These are phyloP conservation scores for Cystoisospora suis DNA, from an alignment of 169 alveolate genomes.

Conservation along the genomic window DNA sequence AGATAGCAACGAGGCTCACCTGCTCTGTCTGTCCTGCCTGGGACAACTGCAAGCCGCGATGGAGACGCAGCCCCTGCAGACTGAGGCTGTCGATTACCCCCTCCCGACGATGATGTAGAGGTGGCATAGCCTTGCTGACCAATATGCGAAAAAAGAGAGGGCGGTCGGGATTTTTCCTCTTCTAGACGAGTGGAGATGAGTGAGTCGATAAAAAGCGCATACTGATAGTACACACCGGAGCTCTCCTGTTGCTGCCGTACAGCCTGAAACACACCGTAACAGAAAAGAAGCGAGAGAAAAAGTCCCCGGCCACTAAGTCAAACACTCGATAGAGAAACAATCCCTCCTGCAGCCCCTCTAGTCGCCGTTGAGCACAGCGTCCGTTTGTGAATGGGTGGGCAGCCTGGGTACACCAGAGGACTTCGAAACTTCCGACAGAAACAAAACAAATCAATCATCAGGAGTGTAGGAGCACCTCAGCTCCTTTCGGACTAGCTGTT, in stretches of 20 bases:
- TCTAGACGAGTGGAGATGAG: not conserved
- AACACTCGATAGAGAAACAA: no score
- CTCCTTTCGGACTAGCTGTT: no score
- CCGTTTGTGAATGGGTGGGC: no score
- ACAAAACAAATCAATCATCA: no score
- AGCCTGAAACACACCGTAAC: not conserved
- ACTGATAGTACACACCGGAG: not conserved
- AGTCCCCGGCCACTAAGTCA: not conserved
- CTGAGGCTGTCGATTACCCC: not conserved
- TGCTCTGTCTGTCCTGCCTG: not conserved
- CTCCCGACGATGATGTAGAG: not conserved
- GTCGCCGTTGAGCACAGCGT: no score
- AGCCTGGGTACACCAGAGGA: no score
- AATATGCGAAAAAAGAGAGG: not conserved
- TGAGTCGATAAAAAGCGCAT: constrained; percentile 12
- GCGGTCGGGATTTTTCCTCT: constrained; percentile 9
- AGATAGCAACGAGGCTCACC: no score
- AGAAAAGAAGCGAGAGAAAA: not conserved
- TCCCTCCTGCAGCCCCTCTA: no score
- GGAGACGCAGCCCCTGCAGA: not conserved
- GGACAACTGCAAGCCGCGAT: not conserved
- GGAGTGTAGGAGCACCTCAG: no score
- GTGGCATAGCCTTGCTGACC: no score
- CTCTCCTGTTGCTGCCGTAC: not conserved
- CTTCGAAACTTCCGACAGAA: no score